Evolutionary conservation across 352 stramenopile genomes (phyloP).

Genomic region (Pythium scleroteichum): DNA sequence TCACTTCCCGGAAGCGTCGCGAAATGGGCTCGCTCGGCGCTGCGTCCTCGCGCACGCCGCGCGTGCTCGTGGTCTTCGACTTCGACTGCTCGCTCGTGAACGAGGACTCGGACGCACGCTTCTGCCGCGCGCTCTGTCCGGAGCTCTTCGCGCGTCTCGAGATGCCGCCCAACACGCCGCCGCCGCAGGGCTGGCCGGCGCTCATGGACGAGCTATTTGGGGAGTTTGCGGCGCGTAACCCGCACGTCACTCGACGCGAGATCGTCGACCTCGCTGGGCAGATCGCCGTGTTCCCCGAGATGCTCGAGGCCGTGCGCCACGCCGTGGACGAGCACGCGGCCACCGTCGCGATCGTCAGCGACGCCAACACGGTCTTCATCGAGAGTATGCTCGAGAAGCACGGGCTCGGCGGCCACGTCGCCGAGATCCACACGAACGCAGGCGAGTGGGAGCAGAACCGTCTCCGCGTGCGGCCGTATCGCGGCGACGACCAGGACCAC

Average conservation of each 20-base stretch:
- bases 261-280: conserved; percentile 29
- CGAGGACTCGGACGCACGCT: conserved; percentile 44
- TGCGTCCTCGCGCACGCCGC: background rate
- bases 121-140: conserved; percentile 35
- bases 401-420: conserved; percentile 30
- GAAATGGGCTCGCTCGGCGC: conserved; percentile 2
- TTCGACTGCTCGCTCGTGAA: conserved; percentile 53
- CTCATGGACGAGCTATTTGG: conserved; percentile 38
- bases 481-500: conserved; percentile 26
- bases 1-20: background rate
- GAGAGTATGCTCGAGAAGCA: conserved; percentile 40
- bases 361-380: conserved; percentile 53
- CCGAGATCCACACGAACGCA: conserved; percentile 17
- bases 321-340: conserved; percentile 36
- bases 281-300: conserved; percentile 37
- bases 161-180: conserved; percentile 13
- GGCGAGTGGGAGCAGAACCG: conserved; percentile 10
- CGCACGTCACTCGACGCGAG: conserved; percentile 25
- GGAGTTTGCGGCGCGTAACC: conserved; percentile 27
- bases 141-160: conserved; percentile 26
- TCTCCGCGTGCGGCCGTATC: conserved; percentile 43
- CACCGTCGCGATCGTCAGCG: conserved; percentile 46
- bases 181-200: conserved; percentile 26
- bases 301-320: conserved; percentile 48
- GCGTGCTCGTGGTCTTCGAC: conserved; percentile 51